phyloP scores from a whole-genome alignment of 2,329 filamentous ascomycete genomes.

The Fusarium camptoceras region DNA sequence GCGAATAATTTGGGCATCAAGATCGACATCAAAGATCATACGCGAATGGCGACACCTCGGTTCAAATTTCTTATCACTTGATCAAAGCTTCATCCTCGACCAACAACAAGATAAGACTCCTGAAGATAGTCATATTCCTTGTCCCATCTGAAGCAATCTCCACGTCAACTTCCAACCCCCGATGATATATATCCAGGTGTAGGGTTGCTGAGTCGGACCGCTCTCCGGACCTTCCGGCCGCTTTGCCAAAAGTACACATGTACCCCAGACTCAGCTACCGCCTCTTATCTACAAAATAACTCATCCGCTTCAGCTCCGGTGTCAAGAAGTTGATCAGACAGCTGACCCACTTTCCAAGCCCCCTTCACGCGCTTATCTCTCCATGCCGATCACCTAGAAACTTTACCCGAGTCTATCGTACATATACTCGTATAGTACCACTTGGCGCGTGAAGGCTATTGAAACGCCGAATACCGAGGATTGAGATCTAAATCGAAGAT shows the following conservation, averaged over 20 bases:
- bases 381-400: not conserved
- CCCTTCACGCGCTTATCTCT: not conserved
- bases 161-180: not conserved
- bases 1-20: not conserved
- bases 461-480: not conserved
- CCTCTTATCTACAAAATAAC: not conserved
- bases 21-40: not conserved
- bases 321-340: not conserved
- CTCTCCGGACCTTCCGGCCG: not conserved
- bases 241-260: not conserved
- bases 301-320: not conserved
- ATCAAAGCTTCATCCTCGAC: not conserved
- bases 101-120: not conserved
- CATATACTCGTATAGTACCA: not conserved
- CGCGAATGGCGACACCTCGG: not conserved
- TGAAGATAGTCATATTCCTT: not conserved
- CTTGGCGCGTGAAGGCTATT: not conserved
- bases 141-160: not conserved
- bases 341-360: not conserved
- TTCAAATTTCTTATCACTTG: not conserved
- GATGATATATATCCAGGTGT: not conserved
- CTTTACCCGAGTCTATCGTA: slow-evolving; percentile 1
- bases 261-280: not conserved
- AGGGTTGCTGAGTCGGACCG: not conserved
- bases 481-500: not conserved